Conservation (phyloP, 495 filamentous ascomycete genomes). For the Cladorrhinum samala region DNA sequence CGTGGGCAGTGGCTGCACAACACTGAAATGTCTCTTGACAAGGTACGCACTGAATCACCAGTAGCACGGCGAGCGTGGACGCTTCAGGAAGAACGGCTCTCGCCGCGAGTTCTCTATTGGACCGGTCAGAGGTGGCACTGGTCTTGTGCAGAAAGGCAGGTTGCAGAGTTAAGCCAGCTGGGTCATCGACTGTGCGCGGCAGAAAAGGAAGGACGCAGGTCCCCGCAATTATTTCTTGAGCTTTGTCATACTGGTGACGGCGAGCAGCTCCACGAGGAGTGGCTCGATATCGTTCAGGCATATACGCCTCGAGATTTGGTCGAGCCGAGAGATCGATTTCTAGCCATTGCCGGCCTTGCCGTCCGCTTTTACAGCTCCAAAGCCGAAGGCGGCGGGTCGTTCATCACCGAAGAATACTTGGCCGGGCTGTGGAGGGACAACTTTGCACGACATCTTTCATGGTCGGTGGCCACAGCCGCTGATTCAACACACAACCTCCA, state of each 20-base stretch:
- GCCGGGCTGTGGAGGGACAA: slow-evolving; percentile 27
- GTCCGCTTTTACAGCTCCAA: slow-evolving; percentile 28
- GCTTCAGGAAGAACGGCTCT: slow-evolving; percentile 29
- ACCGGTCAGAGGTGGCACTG: slow-evolving; percentile 27
- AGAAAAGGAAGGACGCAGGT: slow-evolving; percentile 10
- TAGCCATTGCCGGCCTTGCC: slow-evolving; percentile 28
- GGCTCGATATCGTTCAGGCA: slow-evolving; percentile 29
- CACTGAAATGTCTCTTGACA: slow-evolving; percentile 16
- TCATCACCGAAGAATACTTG: slow-evolving; percentile 23
- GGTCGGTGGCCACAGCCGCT: slow-evolving; percentile 20
- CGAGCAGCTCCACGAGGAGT: slow-evolving; percentile 24
- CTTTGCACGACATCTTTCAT: slow-evolving; percentile 25
- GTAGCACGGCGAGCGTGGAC: slow-evolving; percentile 28
- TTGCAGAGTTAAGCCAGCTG: slow-evolving; percentile 15
- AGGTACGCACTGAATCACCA: slow-evolving; percentile 20
- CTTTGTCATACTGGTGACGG: slow-evolving; percentile 22
- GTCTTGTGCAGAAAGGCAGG: slow-evolving; percentile 26
- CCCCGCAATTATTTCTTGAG: slow-evolving; percentile 24
- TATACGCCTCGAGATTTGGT: slow-evolving; percentile 28
- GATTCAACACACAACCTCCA: slow-evolving; percentile 14
- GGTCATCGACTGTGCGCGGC: background rate
- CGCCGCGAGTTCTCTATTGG: slow-evolving; percentile 29
- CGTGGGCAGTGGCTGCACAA: slow-evolving; percentile 23
- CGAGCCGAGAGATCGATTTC: slow-evolving; percentile 22
- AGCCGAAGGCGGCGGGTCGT: slow-evolving; percentile 12